These are phyloP conservation scores for Avena insularis DNA, from an alignment of 176 grass and related monocot species.

Conservation along the genomic window DNA sequence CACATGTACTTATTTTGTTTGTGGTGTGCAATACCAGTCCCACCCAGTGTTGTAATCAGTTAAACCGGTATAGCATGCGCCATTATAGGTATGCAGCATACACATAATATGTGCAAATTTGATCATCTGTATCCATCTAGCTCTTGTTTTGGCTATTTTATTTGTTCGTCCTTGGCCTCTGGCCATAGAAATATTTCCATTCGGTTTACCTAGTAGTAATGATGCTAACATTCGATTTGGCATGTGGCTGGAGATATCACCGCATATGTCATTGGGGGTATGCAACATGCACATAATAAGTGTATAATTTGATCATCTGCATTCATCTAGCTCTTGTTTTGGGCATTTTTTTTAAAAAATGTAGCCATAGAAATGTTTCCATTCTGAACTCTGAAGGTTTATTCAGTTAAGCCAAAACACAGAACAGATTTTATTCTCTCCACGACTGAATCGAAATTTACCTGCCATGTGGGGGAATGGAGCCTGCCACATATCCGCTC, in stretches of 20 bases:
- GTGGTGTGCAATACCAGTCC: background rate
- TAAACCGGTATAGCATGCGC: background rate
- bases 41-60: background rate
- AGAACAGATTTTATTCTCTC: background rate
- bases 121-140: background rate
- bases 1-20: background rate
- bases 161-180: too few relatives aligned
- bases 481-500: background rate
- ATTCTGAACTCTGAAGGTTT: background rate
- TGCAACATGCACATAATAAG: background rate
- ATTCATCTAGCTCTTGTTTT: background rate
- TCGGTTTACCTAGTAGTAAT: background rate
- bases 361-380: background rate
- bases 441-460: background rate
- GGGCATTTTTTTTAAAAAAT: background rate
- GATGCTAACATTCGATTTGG: background rate
- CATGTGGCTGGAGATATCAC: background rate
- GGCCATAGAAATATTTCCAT: background rate
- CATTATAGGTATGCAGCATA: background rate
- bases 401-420: background rate
- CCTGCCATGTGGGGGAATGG: background rate
- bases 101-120: background rate
- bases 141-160: too few relatives aligned
- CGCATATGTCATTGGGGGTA: background rate
- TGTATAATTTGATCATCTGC: background rate